Evolutionary conservation across 225 moss, liverwort and hornwort genomes (phyloP).

Genomic region (Physcomitrium patens): DNA sequence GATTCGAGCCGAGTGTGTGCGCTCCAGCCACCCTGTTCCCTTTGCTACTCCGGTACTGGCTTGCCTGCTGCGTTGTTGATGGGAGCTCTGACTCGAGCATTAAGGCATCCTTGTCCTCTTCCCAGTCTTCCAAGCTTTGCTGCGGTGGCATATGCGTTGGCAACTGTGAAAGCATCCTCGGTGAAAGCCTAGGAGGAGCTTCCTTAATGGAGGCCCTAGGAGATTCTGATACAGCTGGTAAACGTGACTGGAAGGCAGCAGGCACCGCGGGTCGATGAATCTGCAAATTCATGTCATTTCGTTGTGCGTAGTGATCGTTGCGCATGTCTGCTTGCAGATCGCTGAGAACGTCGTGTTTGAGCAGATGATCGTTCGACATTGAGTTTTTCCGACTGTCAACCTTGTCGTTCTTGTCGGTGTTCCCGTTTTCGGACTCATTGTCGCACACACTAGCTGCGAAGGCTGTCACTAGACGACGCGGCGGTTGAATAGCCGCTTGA

Average conservation of each 20-base stretch:
- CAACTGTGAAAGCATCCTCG: not conserved
- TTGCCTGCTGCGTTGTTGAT: constrained; percentile 25
- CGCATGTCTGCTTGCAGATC: constrained; percentile 40
- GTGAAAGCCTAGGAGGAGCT: not conserved
- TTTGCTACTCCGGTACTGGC: constrained; percentile 30
- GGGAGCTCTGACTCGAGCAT: constrained; percentile 40
- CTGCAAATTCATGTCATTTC: constrained; percentile 21
- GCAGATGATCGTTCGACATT: constrained; percentile 35
- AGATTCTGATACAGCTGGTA: constrained; percentile 42
- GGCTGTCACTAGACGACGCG: constrained; percentile 55
- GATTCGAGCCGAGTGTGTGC: constrained; percentile 31
- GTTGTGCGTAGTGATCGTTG: constrained; percentile 27
- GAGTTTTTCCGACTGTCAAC: constrained; percentile 24
- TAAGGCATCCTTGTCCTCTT: constrained; percentile 28
- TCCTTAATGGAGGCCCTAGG: not conserved
- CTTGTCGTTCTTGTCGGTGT: constrained; percentile 14
- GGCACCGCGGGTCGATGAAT: not conserved
- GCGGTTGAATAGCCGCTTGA: constrained; percentile 49
- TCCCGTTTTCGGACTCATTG: not conserved
- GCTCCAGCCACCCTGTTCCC: constrained; percentile 23
- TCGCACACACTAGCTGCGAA: constrained; percentile 58
- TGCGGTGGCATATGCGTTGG: not conserved
- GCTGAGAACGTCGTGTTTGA: constrained; percentile 28
- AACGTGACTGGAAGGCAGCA: constrained; percentile 26
- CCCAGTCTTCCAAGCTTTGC: constrained; percentile 10